A percentile compares a stretch with the other conserved stretches of the same genome.
These are phyloP conservation scores for Fraxinus nigra DNA, from an alignment of 305 asterid genomes.

Conservation along the genomic window DNA sequence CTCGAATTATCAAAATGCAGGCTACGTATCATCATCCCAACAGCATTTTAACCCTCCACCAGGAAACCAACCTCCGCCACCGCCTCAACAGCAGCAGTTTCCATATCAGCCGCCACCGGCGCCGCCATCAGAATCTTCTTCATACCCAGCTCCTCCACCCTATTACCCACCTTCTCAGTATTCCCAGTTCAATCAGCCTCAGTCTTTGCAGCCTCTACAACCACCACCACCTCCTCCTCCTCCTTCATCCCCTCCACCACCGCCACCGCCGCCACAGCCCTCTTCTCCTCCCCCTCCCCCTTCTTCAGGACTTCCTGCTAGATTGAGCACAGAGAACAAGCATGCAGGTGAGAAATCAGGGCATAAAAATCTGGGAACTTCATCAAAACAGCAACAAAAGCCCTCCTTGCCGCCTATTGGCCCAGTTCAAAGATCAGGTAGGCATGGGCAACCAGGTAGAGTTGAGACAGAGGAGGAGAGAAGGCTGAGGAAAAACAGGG, in stretches of 20 bases:
- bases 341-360: constrained; percentile 19
- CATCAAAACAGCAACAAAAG: constrained; percentile 49
- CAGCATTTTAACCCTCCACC: constrained; percentile 46
- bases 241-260: constrained; percentile 75
- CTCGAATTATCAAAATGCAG: constrained; percentile 48
- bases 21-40: constrained; percentile 38
- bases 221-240: constrained; percentile 66
- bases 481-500: constrained; percentile 81
- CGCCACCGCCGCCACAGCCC: constrained; percentile 70
- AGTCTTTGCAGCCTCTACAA: constrained; percentile 39
- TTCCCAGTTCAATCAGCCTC: constrained; percentile 59
- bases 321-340: constrained; percentile 47
- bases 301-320: constrained; percentile 44
- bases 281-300: constrained; percentile 67
- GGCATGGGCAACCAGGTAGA: constrained; percentile 47
- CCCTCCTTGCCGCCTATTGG: constrained; percentile 51
- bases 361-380: constrained; percentile 25
- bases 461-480: constrained; percentile 95
- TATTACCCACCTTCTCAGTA: constrained; percentile 50
- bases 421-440: constrained; percentile 38
- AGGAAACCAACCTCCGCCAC: constrained; percentile 55
- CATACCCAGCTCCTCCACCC: constrained; percentile 43
- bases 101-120: constrained; percentile 62
- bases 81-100: constrained; percentile 54
- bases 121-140: constrained; percentile 67